These are phyloP conservation scores for Singerocomus rubriflavus DNA, from an alignment of 1,284 basidiomycete species.

Conservation along the genomic window DNA sequence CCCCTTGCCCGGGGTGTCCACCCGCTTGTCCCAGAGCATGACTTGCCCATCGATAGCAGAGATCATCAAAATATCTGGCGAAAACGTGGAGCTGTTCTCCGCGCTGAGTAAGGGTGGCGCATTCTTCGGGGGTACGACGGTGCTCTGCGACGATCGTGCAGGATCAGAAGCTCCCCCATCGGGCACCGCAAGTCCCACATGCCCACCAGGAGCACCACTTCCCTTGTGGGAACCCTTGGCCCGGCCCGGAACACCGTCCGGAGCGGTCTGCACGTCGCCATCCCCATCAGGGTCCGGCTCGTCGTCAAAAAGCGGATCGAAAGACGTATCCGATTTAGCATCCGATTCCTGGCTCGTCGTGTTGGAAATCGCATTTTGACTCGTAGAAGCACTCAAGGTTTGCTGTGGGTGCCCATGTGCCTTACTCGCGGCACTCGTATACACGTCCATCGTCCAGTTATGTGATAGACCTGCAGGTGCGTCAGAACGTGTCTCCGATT, in stretches of 20 bases:
- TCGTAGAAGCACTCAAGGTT: conserved; percentile 18
- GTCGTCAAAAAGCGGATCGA: conserved; percentile 79
- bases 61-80: conserved; percentile 84
- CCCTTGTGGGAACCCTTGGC: conserved; percentile 19
- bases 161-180: conserved; percentile 29
- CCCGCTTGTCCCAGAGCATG: conserved; percentile 86
- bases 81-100: conserved; percentile 61
- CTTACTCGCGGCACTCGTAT: conserved; percentile 15
- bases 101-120: conserved; percentile 70
- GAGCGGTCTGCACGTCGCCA: conserved; percentile 27
- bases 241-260: conserved; percentile 15
- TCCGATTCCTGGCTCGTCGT: conserved; percentile 44
- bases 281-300: conserved; percentile 59
- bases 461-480: conserved; percentile 4
- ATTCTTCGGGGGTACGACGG: conserved; percentile 57
- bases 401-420: conserved; percentile 16
- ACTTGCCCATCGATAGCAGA: conserved; percentile 92
- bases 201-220: conserved; percentile 7
- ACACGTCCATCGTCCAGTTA: conserved; percentile 21
- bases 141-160: conserved; percentile 27
- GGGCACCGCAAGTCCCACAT: conserved; percentile 24
- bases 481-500: conserved; percentile 16
- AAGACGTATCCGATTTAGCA: conserved; percentile 71
- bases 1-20: conserved; percentile 58
- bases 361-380: conserved; percentile 27